Evolutionary conservation across 169 alveolate species (phyloP), one percentile per base, ranked within the genome.

Genomic region (Plasmodium vinckei): DNA sequence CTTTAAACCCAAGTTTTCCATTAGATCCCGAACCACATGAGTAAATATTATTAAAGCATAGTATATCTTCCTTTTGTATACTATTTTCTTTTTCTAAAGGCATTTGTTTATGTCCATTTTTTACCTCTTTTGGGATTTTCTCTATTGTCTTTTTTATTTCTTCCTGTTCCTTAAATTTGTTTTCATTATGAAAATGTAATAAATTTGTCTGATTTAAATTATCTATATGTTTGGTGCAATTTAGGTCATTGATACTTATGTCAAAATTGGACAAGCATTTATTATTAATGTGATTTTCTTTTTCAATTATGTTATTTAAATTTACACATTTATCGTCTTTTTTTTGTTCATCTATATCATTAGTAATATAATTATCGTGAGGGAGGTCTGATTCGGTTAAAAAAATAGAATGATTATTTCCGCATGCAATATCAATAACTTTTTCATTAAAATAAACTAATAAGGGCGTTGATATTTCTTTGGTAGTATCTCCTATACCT

Each of bases 401-500:
- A 84, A 84, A 84, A 56, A 84, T 15, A 51, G 84, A 84, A 53
- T 84, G 86, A 6, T 84, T 51, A 9, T 84, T 56, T 25, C 91
- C 91, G 46, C 87, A 69, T 2, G 91, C 86, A 54, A 84, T 64
- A 71, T 84, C 91, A 44, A 84, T 39, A 59, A 84, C 87, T 47
- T 46, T 67, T 33, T 84, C 86, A 69, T 84, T 70, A 84, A 84
- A 84, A 61, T 57, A 84, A 47, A 84, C 56, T 47, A 84, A 59
- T 33, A 84, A 17, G 42, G 91, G 91, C 10, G 72, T 68, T 21
- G 57, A 69, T 56, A 84, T 84, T 56, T 84, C 91, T 68, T 56
- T 47, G 19, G 86, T 84, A 63, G 17, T 56, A 51, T 84, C 44
- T 46, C 87, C 86, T 70, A 84, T 84, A 15, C 99, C 99, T 56